Base-by-base conservation (phyloP, 1,139 yeast species). In the Martiniozyma asiatica region DNA sequence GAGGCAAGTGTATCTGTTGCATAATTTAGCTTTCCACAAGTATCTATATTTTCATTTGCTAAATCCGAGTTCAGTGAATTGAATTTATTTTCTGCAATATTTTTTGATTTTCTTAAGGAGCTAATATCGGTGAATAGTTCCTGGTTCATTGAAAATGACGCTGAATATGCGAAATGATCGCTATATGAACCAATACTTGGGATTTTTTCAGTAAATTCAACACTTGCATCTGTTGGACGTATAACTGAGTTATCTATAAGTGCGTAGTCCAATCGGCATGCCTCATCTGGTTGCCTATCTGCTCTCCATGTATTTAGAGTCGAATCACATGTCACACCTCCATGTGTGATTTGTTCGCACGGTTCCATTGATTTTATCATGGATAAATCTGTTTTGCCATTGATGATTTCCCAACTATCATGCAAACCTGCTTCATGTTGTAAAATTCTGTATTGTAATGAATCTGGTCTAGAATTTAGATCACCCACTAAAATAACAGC, bases 401-500 rank as follows among this genome's bases (percentile, higher is more conserved):
- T 67, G 27, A 75, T 54, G 22, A 68, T 63, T 35, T 76, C 78
- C 97, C 97, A 89, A 18, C 93, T 78, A 47, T 89, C 98, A 2
- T 61, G 56, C 23, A 89, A 58, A 1, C 73, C 73, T 0, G 87
- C 84, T 36, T 76, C 77, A 20, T 61, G 50, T 6, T 87, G 76
- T 38, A 89, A 65, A 28, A 89, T 63, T 35, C 71, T 68, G 50
- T 82, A 76, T 0, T 94, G 94, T 35, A 89, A 61, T 4, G 93
- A 75, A 0, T 80, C 92, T 0, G 97, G 97, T 37, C 73, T 63
- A 4, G 93, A 80, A 52, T 89, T 89, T 50, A 89, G 64, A 55
- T 89, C 98, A 2, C 98, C 99, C 17, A 87, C 95, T 31, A 84
- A 75, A 27, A 92, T 66, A 0, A 82, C 89, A 1, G 87, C 77